Evolutionary conservation across 441 rosid species (phyloP), one percentile per base, ranked within the genome.

Genomic region (Adansonia madagascariensis): DNA sequence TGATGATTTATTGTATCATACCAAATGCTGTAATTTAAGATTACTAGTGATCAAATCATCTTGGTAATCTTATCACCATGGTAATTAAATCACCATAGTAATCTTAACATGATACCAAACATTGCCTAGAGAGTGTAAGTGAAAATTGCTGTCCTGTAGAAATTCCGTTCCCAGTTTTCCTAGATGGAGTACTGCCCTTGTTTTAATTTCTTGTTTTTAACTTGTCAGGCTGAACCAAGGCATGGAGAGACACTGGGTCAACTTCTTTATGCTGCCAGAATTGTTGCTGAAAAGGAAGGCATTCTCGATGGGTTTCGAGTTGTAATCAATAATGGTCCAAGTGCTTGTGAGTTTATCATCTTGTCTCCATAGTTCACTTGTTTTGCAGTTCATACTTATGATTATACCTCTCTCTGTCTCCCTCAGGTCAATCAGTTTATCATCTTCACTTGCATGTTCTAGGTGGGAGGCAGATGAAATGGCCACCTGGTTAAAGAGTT

Each of bases 271-370:
- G 97, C 92, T 44, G 89, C 98, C 3, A 91, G 86, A 88, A 82
- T 88, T 76, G 99, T 92, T 80, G 99, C 99, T 47, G 97, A 93
- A 80, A 93, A 86, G 77, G 98, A 95, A 84, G 98, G 98, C 20
- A 90, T 92, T 78, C 66, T 83, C 0, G 92, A 93, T 4, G 94
- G 98, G 17, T 95, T 92, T 75, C 97, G 97, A 52, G 91, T 92
- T 68, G 99, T 94, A 49, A 90, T 95, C 84, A 94, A 95, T 90
- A 91, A 84, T 39, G 99, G 98, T 43, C 89, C 87, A 8, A 77
- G 53, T 74, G 99, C 88, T 65, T 90, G 98, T 92, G 88, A 90
- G 97, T 85, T 65, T 27, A 56, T 75, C 61, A 18, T 71, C 46
- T 57, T n/a, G n/a, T 56, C 46, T 76, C 31, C 35, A 15, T 31